Evolutionary conservation across 2,329 filamentous ascomycete species (phyloP).

Genomic region (Ophiostoma angusticollis): DNA sequence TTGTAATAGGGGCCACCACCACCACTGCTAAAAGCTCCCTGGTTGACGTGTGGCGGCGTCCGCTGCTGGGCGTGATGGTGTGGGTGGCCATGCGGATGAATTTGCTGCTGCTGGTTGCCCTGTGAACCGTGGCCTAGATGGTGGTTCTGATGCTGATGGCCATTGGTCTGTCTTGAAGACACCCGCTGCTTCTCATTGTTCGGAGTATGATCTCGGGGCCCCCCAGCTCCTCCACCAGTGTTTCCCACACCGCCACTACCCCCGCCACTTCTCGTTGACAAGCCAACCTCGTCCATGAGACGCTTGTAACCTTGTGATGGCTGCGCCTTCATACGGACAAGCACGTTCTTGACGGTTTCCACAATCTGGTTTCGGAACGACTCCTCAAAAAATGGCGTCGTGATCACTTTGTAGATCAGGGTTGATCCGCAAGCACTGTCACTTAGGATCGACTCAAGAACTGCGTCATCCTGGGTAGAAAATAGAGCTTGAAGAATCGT

Average conservation of each 20-base stretch:
- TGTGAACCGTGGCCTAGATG: constrained; percentile 23
- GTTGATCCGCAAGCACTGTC: constrained; percentile 90
- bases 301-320: constrained; percentile 95
- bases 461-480: constrained; percentile 76
- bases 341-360: constrained; percentile 80
- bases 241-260: constrained; percentile 24
- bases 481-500: constrained; percentile 83
- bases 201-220: constrained; percentile 31
- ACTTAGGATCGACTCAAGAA: constrained; percentile 77
- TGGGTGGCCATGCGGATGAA: constrained; percentile 15
- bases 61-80: constrained; percentile 20
- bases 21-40: constrained; percentile 8
- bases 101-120: constrained; percentile 17
- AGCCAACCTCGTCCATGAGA: constrained; percentile 93
- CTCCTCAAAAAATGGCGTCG: constrained; percentile 95
- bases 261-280: constrained; percentile 49
- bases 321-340: constrained; percentile 82
- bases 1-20: constrained; percentile 39
- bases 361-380: constrained; percentile 75
- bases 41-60: constrained; percentile 10
- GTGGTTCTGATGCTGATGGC: constrained; percentile 29
- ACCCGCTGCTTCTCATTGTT: constrained; percentile 42
- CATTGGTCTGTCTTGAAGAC: constrained; percentile 39
- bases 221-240: constrained; percentile 27
- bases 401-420: constrained; percentile 95